Evolutionary conservation across 345 rosid genomes (phyloP).

Genomic region (Murraya paniculata): DNA sequence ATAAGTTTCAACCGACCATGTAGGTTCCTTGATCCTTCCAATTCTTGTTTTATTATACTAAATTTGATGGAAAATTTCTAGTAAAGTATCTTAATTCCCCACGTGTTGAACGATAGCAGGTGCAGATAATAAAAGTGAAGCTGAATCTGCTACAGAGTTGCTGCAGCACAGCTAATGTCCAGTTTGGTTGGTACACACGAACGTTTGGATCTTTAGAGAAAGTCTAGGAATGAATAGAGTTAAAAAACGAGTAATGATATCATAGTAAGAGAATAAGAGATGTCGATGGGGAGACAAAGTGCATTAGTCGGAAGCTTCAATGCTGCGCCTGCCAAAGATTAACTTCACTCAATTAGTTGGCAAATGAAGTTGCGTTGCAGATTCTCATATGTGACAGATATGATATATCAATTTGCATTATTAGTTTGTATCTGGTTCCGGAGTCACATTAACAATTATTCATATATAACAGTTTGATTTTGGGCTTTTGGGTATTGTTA

Average conservation of each 20-base stretch:
- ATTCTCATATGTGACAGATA: background rate
- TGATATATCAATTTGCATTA: background rate
- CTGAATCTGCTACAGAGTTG: background rate
- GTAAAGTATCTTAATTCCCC: background rate
- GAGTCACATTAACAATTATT: no score
- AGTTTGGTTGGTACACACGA: background rate
- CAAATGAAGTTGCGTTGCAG: background rate
- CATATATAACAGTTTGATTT: no score
- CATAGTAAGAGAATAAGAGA: background rate
- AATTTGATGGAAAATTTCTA: no score
- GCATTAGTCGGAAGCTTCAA: conserved; percentile 10
- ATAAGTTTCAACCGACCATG: no score
- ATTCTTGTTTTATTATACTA: no score
- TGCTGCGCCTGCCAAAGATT: background rate
- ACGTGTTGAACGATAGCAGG: background rate
- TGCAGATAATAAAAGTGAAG: background rate
- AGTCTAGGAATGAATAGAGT: background rate
- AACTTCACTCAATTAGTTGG: conserved; percentile 3
- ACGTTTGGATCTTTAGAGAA: background rate
- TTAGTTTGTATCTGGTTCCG: background rate
- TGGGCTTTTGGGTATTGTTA: no score
- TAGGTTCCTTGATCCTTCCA: no score
- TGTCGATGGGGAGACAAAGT: background rate
- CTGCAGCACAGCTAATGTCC: background rate
- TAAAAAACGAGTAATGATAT: no score